Base-by-base conservation (phyloP, 495 filamentous ascomycete species). In the Penicillium crystallinum region DNA sequence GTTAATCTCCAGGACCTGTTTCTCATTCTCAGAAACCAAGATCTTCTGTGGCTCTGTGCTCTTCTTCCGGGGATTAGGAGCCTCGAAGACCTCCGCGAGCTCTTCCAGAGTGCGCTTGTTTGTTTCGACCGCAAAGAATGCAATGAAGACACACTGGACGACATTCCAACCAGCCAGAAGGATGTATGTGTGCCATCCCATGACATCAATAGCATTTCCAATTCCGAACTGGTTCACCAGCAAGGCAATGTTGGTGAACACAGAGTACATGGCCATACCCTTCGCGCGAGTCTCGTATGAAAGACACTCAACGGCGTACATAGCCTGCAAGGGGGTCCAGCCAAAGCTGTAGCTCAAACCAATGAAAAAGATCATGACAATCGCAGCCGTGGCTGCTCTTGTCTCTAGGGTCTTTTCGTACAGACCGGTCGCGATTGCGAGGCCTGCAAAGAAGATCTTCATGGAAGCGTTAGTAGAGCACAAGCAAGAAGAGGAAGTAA, bases 181-280 rank as follows among this genome's bases (percentile, higher is more conserved):
- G 58, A 87, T 78, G 58, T 88, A 85, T 35, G 86, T 76, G n/a
- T 84, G 83, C 52, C 76, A 78, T n/a, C 78, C 77, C n/a, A 77
- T 76, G 12, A 80, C 84, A 57, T 84, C 82, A 2, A 84, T 77
- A 58, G 83, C 79, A 2, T 70, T 70, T 1, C 69, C 75, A 39
- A 74, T 76, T 11, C 71, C 80, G 61, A 81, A 85, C 64, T 81
- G 71, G 58, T 83, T 81, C 5, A 74, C 70, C 1, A 75, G 77
- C 34, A 54, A 49, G 31, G 44, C 48, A 33, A 78, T 67, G 49
- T 77, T 77, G 40, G 79, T 68, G 53, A 74, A 73, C 46, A 80
- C 67, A 9, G 74, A 77, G 52, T 72, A 76, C 15, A 68, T 50
- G 15, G 60, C 82, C 78, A 86, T 85, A 0, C 84, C 83, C 62